Percentiles rank a stretch among this genome's conserved stretches.
Conservation (phyloP, 441 rosid genomes). For the Populus tomentosa region DNA sequence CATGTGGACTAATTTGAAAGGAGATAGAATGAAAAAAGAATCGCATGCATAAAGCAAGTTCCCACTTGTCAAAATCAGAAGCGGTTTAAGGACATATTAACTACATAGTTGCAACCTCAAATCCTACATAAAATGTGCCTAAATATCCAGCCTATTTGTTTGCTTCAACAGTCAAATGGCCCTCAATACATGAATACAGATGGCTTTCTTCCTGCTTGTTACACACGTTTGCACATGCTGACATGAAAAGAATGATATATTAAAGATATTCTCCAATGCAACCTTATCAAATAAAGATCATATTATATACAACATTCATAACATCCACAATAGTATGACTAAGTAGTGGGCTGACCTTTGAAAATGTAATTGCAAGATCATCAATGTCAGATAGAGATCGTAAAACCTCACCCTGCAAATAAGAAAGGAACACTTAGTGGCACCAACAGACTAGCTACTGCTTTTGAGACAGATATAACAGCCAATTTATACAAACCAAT, state of each 20-base stretch:
- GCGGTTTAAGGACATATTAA: too few species aligned
- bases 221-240: background rate
- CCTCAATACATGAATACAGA: too few species aligned
- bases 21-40: too few species aligned
- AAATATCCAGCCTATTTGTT: too few species aligned
- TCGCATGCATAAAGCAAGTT: too few species aligned
- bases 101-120: too few species aligned
- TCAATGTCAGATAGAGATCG: conserved; percentile 63
- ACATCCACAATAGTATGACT: conserved; percentile 4
- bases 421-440: conserved; percentile 12
- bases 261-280: background rate
- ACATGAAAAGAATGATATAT: background rate
- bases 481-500: background rate
- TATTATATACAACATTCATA: background rate
- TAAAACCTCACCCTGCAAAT: conserved; percentile 56
- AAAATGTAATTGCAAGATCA: conserved; percentile 78
- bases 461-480: background rate
- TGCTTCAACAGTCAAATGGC: too few species aligned
- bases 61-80: too few species aligned
- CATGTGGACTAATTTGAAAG: too few species aligned
- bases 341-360: conserved; percentile 54
- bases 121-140: too few species aligned
- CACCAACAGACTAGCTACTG: background rate
- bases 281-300: background rate
- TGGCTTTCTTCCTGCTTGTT: too few species aligned